Evolutionary conservation across 331 rosid species (phyloP), one percentile per base, ranked within the genome.

Genomic region (Arachis monticola): DNA sequence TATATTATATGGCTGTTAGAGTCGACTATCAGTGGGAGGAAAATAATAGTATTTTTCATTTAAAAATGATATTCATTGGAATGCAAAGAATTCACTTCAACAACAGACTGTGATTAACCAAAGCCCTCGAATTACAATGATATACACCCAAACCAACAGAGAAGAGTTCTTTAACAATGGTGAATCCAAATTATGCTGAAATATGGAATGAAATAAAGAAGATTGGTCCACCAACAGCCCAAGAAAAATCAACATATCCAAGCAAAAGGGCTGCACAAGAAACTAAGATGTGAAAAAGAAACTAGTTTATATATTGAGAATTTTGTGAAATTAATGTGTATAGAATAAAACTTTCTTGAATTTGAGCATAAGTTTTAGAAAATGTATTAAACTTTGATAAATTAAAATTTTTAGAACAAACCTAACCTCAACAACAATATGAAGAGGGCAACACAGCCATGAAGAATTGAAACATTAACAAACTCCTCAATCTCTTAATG

Each of bases 361-460:
- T 74, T 60, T 60, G 70, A 30, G 13, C 14, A 58, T n/a, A 35
- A 52, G 47, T 67, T 73, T 53, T 8, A 22, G 38, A 45, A 46
- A 73, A 10, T 55, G 17, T 50, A 7, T 59, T 50, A 59, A 48
- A 48, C 53, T 8, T 2, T 10, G 53, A 67, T 66, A n/a, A n/a
- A n/a, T n/a, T n/a, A n/a, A n/a, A n/a, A 48, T 8, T 8, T 13
- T 53, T 30, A 56, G 44, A 67, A 46, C 46, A 74, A 62, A 69
- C 51, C 52, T 38, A 74, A 80, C 56, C 62, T 55, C 50, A 73
- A 67, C 44, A 51, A 38, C 76, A 80, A 61, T 5, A 60, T 55
- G 59, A 60, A 35, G 22, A 78, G 42, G 14, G 35, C 46, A 40
- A 10, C 75, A 53, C 31, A 60, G 45, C 55, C 71, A 41, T 5